Conservation (phyloP, 2,329 filamentous ascomycete genomes). For the Dactylellina parvicollis region DNA sequence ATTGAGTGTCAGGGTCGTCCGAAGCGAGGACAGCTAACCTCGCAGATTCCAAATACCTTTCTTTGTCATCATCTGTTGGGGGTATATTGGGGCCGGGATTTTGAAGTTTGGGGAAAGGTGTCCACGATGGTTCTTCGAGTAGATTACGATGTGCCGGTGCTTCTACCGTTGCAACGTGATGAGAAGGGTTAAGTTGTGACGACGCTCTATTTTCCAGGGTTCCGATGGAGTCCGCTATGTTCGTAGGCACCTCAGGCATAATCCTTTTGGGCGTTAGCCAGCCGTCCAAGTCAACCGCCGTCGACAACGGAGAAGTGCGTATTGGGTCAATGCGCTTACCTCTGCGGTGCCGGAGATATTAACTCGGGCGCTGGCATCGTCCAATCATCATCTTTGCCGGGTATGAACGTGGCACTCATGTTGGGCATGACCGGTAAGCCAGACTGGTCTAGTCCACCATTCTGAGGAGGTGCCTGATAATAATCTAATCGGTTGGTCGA, state of each 20-base stretch:
- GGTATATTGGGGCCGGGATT: conserved; percentile 86
- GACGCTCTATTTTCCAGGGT: conserved; percentile 53
- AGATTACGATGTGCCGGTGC: conserved; percentile 45
- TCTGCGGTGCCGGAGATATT: conserved; percentile 75
- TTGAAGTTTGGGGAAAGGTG: conserved; percentile 86
- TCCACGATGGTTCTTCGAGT: conserved; percentile 76
- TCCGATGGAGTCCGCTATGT: conserved; percentile 82
- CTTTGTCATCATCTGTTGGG: conserved; percentile 91
- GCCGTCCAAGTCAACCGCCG: not conserved
- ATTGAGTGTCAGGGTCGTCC: conserved; percentile 93
- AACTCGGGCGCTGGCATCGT: conserved; percentile 73
- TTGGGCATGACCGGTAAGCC: conserved; percentile 48
- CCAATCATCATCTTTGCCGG: conserved; percentile 74
- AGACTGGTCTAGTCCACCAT: conserved; percentile 43
- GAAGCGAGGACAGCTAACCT: conserved; percentile 86
- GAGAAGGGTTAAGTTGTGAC: conserved; percentile 56
- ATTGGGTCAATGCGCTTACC: conserved; percentile 62
- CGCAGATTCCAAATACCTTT: conserved; percentile 85
- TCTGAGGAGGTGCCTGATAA: conserved; percentile 11
- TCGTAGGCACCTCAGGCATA: conserved; percentile 93
- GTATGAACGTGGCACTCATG: conserved; percentile 73
- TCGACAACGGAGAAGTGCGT: not conserved
- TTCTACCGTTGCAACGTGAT: conserved; percentile 49
- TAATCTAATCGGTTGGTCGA: conserved; percentile 31
- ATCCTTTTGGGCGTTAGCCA: conserved; percentile 68